Conservation (phyloP, 345 rosid species). For the Eucalyptus shirleyi region DNA sequence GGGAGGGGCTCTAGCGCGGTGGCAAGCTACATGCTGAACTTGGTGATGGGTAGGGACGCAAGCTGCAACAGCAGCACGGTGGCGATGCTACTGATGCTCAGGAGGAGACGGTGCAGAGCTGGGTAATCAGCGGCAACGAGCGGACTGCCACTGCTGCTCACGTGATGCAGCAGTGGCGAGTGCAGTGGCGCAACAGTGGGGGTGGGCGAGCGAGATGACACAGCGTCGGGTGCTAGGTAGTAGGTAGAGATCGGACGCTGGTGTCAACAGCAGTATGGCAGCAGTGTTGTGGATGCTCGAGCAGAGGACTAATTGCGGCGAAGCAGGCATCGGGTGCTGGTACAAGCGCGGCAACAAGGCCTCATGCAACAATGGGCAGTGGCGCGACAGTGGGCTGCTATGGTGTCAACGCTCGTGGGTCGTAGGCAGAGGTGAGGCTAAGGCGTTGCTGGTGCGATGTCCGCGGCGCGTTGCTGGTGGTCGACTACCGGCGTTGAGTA, state of each 20-base stretch:
- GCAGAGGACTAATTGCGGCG: rapidly evolving
- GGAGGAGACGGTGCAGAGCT: rapidly evolving
- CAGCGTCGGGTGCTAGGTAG: too few relatives aligned
- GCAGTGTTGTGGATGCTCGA: too few relatives aligned
- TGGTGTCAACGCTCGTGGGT: rapidly evolving
- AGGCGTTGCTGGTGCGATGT: too few relatives aligned
- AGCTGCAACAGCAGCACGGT: too few relatives aligned
- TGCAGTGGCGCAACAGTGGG: too few relatives aligned
- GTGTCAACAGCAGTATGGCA: rapidly evolving
- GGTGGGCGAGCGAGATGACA: rapidly evolving
- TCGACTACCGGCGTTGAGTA: too few relatives aligned
- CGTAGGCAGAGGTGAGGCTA: too few relatives aligned
- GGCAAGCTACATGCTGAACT: rapidly evolving
- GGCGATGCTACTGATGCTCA: rapidly evolving
- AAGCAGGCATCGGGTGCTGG: too few relatives aligned
- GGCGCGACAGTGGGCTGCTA: rapidly evolving
- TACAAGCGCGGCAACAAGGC: too few relatives aligned
- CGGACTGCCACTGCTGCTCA: rapidly evolving
- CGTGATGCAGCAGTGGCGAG: rapidly evolving
- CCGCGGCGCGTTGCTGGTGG: rapidly evolving
- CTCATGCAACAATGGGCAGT: rapidly evolving
- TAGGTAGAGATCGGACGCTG: rapidly evolving
- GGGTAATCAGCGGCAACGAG: rapidly evolving
- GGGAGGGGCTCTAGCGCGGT: too few relatives aligned
- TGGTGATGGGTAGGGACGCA: rapidly evolving